Evolutionary conservation across 352 stramenopile genomes (phyloP).

Genomic region (Pythium plurisporium): DNA sequence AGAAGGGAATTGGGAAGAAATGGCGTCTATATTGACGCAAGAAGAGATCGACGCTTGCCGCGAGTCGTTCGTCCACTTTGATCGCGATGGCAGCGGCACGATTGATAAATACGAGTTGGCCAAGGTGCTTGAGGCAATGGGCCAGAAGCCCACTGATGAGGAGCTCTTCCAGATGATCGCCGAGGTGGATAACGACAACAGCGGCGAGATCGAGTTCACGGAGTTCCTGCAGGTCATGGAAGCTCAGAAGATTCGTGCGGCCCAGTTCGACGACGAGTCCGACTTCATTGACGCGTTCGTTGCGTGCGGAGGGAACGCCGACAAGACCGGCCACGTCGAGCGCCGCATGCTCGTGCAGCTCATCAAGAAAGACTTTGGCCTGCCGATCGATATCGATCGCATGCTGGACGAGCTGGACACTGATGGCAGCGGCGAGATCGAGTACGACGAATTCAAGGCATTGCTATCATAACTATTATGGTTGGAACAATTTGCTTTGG

Average conservation of each 20-base stretch:
- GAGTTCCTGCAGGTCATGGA: slow-evolving; percentile 98
- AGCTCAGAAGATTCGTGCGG: slow-evolving; percentile 93
- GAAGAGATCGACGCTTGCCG: slow-evolving; percentile 95
- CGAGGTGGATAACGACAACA: slow-evolving; percentile 93
- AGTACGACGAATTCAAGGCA: slow-evolving; percentile 96
- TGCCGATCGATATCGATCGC: slow-evolving; percentile 96
- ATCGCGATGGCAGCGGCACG: slow-evolving; percentile 93
- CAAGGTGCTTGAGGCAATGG: slow-evolving; percentile 96
- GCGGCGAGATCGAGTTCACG: slow-evolving; percentile 95
- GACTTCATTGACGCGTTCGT: slow-evolving; percentile 98
- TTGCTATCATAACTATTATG: slow-evolving; percentile 72
- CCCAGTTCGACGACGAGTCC: slow-evolving; percentile 94
- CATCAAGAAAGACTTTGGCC: slow-evolving; percentile 95
- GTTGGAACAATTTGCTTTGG: slow-evolving; percentile 71
- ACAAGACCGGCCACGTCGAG: slow-evolving; percentile 93
- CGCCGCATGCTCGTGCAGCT: slow-evolving; percentile 88
- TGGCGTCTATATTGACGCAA: slow-evolving; percentile 89
- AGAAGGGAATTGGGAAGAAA: no score
- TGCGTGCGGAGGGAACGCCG: slow-evolving; percentile 87
- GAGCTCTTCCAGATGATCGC: slow-evolving; percentile 97
- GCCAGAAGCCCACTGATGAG: slow-evolving; percentile 95
- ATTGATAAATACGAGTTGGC: slow-evolving; percentile 95
- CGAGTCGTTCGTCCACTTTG: slow-evolving; percentile 96
- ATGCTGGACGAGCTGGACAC: slow-evolving; percentile 95
- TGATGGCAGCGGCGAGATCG: slow-evolving; percentile 92